Evolutionary conservation across 1,284 basidiomycete genomes (phyloP), one percentile per base, ranked within the genome.

Genomic region (Gymnopus androsaceus): DNA sequence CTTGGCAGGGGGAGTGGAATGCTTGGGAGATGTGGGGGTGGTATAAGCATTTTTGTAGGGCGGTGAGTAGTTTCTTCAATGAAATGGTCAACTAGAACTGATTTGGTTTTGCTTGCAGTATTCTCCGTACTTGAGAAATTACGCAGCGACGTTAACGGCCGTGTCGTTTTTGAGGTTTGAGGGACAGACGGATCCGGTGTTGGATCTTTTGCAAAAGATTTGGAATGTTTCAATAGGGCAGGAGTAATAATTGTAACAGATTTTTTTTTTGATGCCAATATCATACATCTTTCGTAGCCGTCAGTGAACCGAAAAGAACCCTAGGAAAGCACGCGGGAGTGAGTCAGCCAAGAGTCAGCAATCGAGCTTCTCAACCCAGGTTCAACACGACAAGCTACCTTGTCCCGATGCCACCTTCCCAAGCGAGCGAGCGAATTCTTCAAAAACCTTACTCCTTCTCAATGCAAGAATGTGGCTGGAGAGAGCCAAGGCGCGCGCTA

Each of bases 1-100:
- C 82, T 0, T 92, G 90, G 89, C 76, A 82, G 38, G 78, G 83
- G 25, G 83, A 88, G 55, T 94, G 92, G 92, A 79, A 80, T 64
- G 76, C 80, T 3, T 93, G 90, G 90, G 87, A 89, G 71, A 88
- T 87, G 0, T 92, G 90, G 87, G 85, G 88, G 4, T 94, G 91
- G 92, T 93, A 89, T 64, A 77, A 88, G 57, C 90, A 94, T 64
- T 93, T 92, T 74, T 90, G 88, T 69, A 77, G 91, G 66, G 78
- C 74, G 67, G 92, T 94, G 58, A 65, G 87, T 78, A n/a, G n/a
- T n/a, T n/a, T n/a, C n/a, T n/a, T 11, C 14, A 45, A 8, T 31
- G 37, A 15, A 21, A n/a, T 6, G 2, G 25, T 31, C n/a, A n/a
- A 40, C 17, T 50, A 19, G 36, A 19, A 34, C 33, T 57, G 1